A percentile compares a stretch with the other conserved stretches of the same genome.
phyloP scores from a whole-genome alignment of 176 grass and related monocot species.

The Zizania latifolia region DNA sequence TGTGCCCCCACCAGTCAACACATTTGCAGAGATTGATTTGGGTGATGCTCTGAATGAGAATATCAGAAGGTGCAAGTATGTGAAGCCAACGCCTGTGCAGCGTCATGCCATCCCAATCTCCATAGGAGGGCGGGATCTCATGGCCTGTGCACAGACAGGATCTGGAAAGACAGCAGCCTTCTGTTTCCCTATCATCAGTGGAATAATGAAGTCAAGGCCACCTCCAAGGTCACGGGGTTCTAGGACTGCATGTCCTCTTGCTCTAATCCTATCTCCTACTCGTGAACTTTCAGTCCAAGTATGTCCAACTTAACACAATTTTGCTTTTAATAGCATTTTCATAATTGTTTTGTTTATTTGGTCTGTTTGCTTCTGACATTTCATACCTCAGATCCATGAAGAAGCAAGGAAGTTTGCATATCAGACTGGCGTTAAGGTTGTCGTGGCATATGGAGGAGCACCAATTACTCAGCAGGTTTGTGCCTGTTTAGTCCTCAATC shows the following conservation, averaged over 20 bases:
- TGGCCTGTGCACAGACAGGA: slow-evolving; percentile 93
- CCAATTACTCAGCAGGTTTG: slow-evolving; percentile 86
- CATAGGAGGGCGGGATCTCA: slow-evolving; percentile 70
- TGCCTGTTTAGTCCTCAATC: not conserved
- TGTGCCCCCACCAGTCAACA: slow-evolving; percentile 68
- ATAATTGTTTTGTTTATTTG: not conserved
- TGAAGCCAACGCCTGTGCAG: slow-evolving; percentile 91
- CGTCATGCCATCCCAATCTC: slow-evolving; percentile 75
- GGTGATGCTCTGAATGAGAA: slow-evolving; percentile 80
- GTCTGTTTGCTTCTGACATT: slow-evolving; percentile 7
- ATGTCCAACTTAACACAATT: slow-evolving; percentile 1
- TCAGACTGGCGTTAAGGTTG: slow-evolving; percentile 82
- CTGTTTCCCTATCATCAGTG: slow-evolving; percentile 87
- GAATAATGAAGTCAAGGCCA: slow-evolving; percentile 63
- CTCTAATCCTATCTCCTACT: slow-evolving; percentile 80
- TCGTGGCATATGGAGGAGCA: slow-evolving; percentile 92
- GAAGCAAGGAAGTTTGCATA: slow-evolving; percentile 91
- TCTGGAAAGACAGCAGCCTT: slow-evolving; percentile 88
- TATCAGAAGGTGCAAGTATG: slow-evolving; percentile 84
- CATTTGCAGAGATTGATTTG: slow-evolving; percentile 85
- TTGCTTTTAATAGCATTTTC: not conserved
- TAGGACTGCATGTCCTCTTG: slow-evolving; percentile 58
- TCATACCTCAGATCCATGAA: slow-evolving; percentile 65
- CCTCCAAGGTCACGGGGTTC: slow-evolving; percentile 44
- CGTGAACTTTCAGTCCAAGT: slow-evolving; percentile 85